These are phyloP conservation scores for Leishmania amazonensis DNA, from an alignment of 208 protist species.

Conservation along the genomic window DNA sequence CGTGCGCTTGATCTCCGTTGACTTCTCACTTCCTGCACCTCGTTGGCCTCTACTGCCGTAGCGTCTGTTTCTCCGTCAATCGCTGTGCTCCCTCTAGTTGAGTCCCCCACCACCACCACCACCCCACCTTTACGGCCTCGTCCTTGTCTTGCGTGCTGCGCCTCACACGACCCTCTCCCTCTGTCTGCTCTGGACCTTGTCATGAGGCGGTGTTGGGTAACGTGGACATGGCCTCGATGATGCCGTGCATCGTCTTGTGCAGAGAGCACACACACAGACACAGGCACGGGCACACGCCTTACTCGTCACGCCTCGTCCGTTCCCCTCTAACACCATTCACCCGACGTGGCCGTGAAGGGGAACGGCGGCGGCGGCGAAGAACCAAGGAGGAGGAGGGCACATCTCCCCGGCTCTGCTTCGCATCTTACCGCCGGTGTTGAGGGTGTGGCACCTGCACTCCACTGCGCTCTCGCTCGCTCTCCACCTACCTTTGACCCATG, in stretches of 20 bases:
- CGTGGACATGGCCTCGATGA: background rate
- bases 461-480: background rate
- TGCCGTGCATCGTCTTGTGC: background rate
- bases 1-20: background rate
- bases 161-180: background rate
- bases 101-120: background rate
- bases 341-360: background rate
- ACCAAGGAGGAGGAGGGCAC: background rate
- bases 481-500: background rate
- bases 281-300: background rate
- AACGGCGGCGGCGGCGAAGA: background rate
- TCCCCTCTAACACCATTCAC: background rate
- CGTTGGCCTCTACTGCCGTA: background rate
- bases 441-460: background rate
- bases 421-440: background rate
- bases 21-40: background rate
- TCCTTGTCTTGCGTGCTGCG: background rate
- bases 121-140: background rate
- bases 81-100: background rate
- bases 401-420: background rate
- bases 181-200: background rate
- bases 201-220: background rate
- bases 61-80: background rate
- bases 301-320: background rate
- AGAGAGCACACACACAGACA: slow-evolving; percentile 1